Base-by-base conservation (phyloP, 2,329 filamentous ascomycete species). In the Xylariaceae sp. region DNA sequence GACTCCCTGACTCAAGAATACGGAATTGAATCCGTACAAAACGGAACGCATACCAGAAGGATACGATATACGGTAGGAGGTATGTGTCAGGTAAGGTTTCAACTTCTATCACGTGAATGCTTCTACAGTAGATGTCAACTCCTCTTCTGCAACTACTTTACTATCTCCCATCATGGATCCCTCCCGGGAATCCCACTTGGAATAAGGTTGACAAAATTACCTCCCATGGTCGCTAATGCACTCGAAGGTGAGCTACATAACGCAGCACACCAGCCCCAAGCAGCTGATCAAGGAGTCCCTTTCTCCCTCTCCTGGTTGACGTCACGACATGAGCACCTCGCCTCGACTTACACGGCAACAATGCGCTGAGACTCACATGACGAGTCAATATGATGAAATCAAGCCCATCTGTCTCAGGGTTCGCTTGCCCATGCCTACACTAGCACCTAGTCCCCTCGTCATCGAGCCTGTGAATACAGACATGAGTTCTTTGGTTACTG, bases 311-410 rank as follows among this genome's bases (percentile, higher is more conserved):
- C 49, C 11, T 13, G 10, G 11, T 51, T 51, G 49, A 51, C 49
- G 49, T 51, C 49, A 51, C 15, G 49, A 51, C 23, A 23, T 34
- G 23, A 10, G 8, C 23, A 13, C 23, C 23, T n/a, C 49, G 23
- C 49, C 49, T 23, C 23, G 23, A 51, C 49, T 9, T 17, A 10
- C 9, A n/a, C 17, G 8, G 13, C 18, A 10, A 9, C 48, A 30
- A 34, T 34, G 15, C 13, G 10, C 49, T 30, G 23, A 35, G 49
- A 2, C 34, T 23, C n/a, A 51, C n/a, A 15, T 45, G 42, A 45
- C 42, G 11, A 45, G 42, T 45, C 11, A 51, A 51, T 35, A 51
- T 51, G 49, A 51, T 51, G 49, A 51, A 51, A 51, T 51, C 49
- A 15, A 15, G 37, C 49, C 13, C 18, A 7, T 15, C 13, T 13